Conservation (phyloP, 78 protist genomes). For the Bigelowiella natans region DNA sequence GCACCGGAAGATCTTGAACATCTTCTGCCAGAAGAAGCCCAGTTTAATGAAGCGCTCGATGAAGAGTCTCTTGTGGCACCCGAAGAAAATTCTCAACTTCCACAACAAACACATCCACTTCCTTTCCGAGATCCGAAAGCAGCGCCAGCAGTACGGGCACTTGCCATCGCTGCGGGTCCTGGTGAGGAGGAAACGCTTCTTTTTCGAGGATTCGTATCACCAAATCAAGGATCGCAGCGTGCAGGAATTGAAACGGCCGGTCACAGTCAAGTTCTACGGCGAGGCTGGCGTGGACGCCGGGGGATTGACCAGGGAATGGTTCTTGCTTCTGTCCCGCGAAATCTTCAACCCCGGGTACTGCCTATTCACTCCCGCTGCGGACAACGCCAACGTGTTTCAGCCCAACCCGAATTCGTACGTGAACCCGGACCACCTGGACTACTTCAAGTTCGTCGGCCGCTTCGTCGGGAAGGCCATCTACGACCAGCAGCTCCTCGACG, state of each 20-base stretch:
- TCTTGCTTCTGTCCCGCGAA: not conserved
- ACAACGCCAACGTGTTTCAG: slow-evolving; percentile 2
- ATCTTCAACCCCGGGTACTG: slow-evolving; percentile 30
- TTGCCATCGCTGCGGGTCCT: not conserved
- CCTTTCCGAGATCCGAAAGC: not conserved
- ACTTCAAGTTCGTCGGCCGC: slow-evolving; percentile 18
- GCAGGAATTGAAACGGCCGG: not conserved
- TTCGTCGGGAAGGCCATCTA: slow-evolving; percentile 23
- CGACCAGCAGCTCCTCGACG: slow-evolving; percentile 16
- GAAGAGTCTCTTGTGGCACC: slow-evolving; percentile 1
- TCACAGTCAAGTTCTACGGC: slow-evolving; percentile 10
- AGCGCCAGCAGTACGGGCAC: not conserved
- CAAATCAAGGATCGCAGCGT: not conserved
- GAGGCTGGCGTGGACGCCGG: slow-evolving; percentile 36
- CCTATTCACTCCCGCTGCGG: slow-evolving; percentile 20
- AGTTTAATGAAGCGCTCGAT: not conserved
- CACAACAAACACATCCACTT: not conserved
- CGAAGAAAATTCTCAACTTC: slow-evolving; percentile 3
- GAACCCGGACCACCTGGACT: slow-evolving; percentile 21
- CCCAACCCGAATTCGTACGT: slow-evolving; percentile 31
- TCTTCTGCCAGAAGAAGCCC: not conserved
- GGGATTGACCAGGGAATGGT: slow-evolving; percentile 36
- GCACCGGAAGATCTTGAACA: not conserved
- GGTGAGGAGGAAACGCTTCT: not conserved
- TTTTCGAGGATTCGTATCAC: not conserved